Conservation (phyloP, 2,329 filamentous ascomycete species). For the Epichloe typhina region DNA sequence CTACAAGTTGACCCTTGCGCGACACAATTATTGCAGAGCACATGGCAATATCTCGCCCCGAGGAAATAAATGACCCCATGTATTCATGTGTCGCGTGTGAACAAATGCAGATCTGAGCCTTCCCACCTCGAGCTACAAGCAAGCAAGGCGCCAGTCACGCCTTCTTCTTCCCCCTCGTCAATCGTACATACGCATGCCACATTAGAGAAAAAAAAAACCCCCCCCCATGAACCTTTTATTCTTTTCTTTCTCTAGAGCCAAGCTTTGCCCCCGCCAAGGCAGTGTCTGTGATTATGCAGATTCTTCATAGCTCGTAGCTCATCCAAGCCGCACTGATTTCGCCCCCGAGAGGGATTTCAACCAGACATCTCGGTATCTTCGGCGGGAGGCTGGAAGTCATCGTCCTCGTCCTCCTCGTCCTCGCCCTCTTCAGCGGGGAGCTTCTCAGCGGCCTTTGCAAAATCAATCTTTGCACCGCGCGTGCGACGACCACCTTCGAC, state of each 20-base stretch:
- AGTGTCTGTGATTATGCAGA: background rate
- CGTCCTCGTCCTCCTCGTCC: constrained; percentile 72
- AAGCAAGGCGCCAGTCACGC: background rate
- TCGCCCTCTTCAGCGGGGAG: constrained; percentile 39
- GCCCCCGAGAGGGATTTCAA: constrained; percentile 9
- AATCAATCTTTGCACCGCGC: constrained; percentile 86
- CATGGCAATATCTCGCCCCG: background rate
- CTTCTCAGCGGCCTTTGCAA: constrained; percentile 76
- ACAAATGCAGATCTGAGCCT: background rate
- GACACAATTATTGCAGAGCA: background rate
- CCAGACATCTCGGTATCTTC: constrained; percentile 56
- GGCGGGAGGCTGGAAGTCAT: constrained; percentile 51
- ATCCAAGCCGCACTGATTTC: background rate
- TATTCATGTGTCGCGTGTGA: background rate
- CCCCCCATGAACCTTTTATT: background rate
- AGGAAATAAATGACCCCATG: background rate
- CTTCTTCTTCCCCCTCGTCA: background rate
- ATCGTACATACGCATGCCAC: background rate
- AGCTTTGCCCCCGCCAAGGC: background rate
- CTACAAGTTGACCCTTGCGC: background rate
- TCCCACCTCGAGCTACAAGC: background rate
- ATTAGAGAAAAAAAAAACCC: background rate
- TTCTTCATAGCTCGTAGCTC: background rate
- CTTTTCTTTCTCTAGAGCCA: background rate
- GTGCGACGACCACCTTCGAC: constrained; percentile 68